Conservation (phyloP, 148 eudicot species). For the Diospyros kaki region DNA sequence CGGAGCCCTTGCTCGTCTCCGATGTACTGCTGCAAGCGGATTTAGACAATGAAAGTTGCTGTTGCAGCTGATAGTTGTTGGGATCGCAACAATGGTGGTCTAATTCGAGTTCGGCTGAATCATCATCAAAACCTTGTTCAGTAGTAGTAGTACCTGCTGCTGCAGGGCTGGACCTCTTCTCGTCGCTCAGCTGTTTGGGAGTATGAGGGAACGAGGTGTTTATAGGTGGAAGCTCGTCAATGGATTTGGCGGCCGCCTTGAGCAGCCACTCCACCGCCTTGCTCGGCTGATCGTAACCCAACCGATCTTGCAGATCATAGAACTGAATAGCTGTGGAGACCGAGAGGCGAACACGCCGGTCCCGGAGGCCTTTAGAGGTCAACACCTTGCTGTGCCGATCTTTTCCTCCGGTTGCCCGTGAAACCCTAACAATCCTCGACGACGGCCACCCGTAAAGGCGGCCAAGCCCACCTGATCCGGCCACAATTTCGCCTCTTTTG, state of each 20-base stretch:
- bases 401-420: conserved; percentile 84
- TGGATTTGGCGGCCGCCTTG: conserved; percentile 60
- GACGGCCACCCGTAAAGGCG: conserved; percentile 65
- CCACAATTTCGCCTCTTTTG: not conserved
- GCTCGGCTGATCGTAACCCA: conserved; percentile 87
- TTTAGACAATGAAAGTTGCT: conserved; percentile 36
- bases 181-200: conserved; percentile 45
- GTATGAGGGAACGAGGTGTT: conserved; percentile 45
- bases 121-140: conserved; percentile 13
- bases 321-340: conserved; percentile 85
- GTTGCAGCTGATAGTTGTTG: conserved; percentile 16
- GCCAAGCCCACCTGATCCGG: conserved; percentile 11
- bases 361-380: conserved; percentile 81
- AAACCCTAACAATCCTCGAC: conserved; percentile 89
- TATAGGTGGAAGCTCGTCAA: conserved; percentile 67
- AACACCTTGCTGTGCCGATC: conserved; percentile 91
- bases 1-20: conserved; percentile 84
- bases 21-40: conserved; percentile 74
- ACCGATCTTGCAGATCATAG: conserved; percentile 79
- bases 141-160: not conserved
- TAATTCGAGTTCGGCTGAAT: conserved; percentile 28
- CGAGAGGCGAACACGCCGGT: conserved; percentile 74
- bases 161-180: conserved; percentile 23
- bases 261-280: conserved; percentile 96
- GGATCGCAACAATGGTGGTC: conserved; percentile 18